phyloP scores from a whole-genome alignment of 352 stramenopile genomes.

The Thraustochytrium striatum region DNA sequence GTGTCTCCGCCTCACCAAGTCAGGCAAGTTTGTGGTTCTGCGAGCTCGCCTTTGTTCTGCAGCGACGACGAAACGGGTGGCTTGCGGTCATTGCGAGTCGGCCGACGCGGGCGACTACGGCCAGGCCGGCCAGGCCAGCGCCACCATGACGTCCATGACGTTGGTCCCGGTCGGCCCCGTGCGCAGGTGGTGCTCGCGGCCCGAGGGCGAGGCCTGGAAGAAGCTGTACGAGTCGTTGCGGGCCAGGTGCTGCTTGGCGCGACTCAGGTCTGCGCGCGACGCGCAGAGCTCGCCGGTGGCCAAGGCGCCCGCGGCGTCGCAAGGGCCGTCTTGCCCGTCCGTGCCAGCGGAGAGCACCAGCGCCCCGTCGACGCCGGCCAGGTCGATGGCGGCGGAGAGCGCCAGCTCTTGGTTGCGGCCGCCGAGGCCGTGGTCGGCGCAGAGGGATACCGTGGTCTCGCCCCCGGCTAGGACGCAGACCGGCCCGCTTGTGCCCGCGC shows the following conservation, averaged over 20 bases:
- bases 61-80: too few species aligned
- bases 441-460: constrained; percentile 55
- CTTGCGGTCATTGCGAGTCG: too few species aligned
- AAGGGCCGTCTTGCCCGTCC: constrained; percentile 72
- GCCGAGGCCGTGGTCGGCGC: constrained; percentile 58
- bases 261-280: neutral
- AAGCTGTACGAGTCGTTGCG: constrained; percentile 48
- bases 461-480: constrained; percentile 43
- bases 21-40: too few species aligned
- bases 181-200: constrained; percentile 40
- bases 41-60: too few species aligned
- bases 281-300: constrained; percentile 57
- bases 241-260: constrained; percentile 44
- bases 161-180: constrained; percentile 55
- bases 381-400: constrained; percentile 61
- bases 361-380: constrained; percentile 50
- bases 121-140: constrained; percentile 32
- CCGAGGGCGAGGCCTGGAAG: neutral
- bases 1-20: too few species aligned
- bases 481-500: neutral
- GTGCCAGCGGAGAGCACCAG: constrained; percentile 59
- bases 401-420: constrained; percentile 72
- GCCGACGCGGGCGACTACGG: too few species aligned
- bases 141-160: constrained; percentile 54
- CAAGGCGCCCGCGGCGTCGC: constrained; percentile 67